These are phyloP conservation scores for Suillus alpinus DNA, from an alignment of 768 basidiomycete species.

Conservation along the genomic window DNA sequence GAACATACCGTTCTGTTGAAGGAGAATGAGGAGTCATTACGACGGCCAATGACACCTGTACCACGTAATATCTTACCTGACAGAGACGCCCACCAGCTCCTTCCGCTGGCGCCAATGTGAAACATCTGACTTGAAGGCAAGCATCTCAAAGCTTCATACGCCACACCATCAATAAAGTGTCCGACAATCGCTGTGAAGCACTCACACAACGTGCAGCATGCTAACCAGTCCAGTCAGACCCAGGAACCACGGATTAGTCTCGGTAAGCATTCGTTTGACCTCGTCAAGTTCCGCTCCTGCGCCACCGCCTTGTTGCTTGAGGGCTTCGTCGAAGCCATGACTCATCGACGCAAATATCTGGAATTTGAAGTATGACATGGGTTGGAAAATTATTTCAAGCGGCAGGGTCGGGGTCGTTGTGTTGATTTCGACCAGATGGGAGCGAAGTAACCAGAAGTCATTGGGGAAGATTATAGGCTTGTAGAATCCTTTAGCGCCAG, in stretches of 20 bases:
- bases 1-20: constrained; percentile 51
- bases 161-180: constrained; percentile 10
- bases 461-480: constrained; percentile 90
- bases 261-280: constrained; percentile 89
- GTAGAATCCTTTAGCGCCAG: constrained; percentile 68
- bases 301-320: constrained; percentile 66
- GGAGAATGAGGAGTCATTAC: constrained; percentile 18
- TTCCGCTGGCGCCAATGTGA: constrained; percentile 94
- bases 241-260: constrained; percentile 88
- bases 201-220: constrained; percentile 82
- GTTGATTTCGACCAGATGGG: constrained; percentile 84
- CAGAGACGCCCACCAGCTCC: constrained; percentile 92
- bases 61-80: constrained; percentile 55
- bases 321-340: constrained; percentile 82
- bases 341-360: constrained; percentile 84
- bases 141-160: constrained; percentile 76
- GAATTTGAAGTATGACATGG: constrained; percentile 86
- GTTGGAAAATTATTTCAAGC: constrained; percentile 78
- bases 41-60: constrained; percentile 6
- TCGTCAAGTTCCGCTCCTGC: constrained; percentile 83
- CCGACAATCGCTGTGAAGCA: constrained; percentile 16
- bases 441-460: constrained; percentile 90
- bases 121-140: constrained; percentile 94
- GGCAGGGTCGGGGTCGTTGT: constrained; percentile 76
- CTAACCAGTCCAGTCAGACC: constrained; percentile 82